Base-by-base conservation (phyloP, 305 asterid species). In the Solanum hybrid region DNA sequence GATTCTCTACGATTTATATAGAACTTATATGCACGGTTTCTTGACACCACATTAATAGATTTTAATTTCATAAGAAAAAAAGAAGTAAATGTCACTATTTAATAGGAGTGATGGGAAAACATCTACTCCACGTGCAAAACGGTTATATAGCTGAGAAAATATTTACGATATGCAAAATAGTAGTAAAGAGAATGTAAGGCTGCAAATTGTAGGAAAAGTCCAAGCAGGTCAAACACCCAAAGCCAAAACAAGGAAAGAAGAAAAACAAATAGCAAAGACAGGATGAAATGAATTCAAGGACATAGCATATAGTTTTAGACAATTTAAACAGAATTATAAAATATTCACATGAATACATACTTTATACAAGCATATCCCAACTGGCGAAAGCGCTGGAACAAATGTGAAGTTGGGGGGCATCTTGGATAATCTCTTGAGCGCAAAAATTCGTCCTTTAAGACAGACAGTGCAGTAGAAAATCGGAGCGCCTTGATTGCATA, bases 401-500 rank as follows among this genome's bases (percentile, higher is more conserved):
- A 92, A 91, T 98, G 99, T 40, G 99, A 96, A 87, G 99, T 98
- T 37, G 98, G 98, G 90, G 99, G 99, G 81, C 99, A 98, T 88
- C 98, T 94, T 90, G 99, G 99, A 94, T 98, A 95, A 94, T 98
- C 99, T 94, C 99, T 96, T 86, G 99, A 98, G 8, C 99, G 95
- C 94, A 96, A 92, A 92, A 95, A 96, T 93, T 98, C 99, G 36
- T 98, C 99, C 92, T 96, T 98, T 90, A 98, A 92, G 89, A 96
- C 98, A 91, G 99, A 96, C 88, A 97, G 91, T 90, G 99, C 99
- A 85, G 99, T 94, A 91, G 99, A 96, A 94, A 98, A 97, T 27
- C 98, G 99, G 77, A 96, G 98, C 35, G 99, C 97, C 95, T 94
- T 96, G 92, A 97, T 94, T 88, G 99, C 99, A 89, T 98, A 97